Percentiles rank a stretch among this genome's conserved stretches.
Evolutionary conservation across 2,329 filamentous ascomycete genomes (phyloP).

Genomic region (Diatrype stigma): DNA sequence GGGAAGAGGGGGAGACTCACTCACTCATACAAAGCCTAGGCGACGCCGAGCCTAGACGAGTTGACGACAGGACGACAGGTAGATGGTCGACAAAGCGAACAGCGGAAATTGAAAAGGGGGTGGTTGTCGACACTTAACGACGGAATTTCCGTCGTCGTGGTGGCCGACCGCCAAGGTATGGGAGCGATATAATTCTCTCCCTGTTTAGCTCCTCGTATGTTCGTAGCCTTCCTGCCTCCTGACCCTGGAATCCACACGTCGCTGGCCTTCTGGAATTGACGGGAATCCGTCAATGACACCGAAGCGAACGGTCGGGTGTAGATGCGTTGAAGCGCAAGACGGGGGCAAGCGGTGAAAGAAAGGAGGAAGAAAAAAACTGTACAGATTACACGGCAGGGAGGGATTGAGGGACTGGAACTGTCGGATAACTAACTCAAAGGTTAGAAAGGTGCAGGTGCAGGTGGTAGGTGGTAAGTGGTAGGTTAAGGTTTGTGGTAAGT

Average conservation of each 20-base stretch:
- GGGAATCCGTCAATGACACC: too few relatives aligned
- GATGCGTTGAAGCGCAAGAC: neutral
- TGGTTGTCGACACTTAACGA: constrained; percentile 17
- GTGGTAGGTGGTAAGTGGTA: neutral
- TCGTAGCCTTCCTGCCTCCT: neutral
- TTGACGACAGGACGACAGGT: constrained; percentile 18
- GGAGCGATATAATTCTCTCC: neutral
- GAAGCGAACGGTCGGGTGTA: too few relatives aligned
- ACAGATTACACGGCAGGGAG: neutral
- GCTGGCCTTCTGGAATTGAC: too few relatives aligned
- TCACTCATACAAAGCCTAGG: constrained; percentile 29
- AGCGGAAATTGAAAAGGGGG: constrained; percentile 9
- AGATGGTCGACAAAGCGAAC: constrained; percentile 4
- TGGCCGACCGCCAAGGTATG: neutral
- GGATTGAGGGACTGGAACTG: neutral
- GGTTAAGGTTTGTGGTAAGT: neutral
- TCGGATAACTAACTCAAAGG: too few relatives aligned
- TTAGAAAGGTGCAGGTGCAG: too few relatives aligned
- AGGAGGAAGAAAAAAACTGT: neutral
- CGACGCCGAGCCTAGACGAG: constrained; percentile 29
- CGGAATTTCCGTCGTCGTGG: constrained; percentile 15
- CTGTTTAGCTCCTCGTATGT: neutral
- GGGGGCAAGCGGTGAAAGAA: neutral
- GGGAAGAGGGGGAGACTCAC: constrained; percentile 10
- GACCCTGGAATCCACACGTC: too few relatives aligned